Base-by-base conservation (phyloP, 371 early-diverging fungal genomes). In the Mortierella sp. region DNA sequence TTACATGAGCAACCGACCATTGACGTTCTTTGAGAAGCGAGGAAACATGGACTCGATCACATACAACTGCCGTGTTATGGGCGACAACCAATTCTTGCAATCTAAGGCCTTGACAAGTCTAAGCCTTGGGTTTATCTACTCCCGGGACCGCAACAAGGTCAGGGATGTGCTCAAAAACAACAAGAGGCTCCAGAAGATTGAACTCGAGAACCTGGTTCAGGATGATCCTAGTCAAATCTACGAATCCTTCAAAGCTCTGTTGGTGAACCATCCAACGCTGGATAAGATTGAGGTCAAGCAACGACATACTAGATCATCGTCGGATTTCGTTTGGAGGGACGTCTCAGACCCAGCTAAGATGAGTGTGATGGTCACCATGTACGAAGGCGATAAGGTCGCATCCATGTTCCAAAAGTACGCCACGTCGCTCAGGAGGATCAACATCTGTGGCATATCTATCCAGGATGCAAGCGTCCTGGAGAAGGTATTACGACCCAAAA, bases 161-260 rank as follows among this genome's bases (percentile, higher is more conserved):
- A 54, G 73, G 19, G 59, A 67, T 12, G 28, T 67, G 29, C 43
- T 73, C 46, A 61, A 58, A 45, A 52, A 47, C 21, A 73, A 73
- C 37, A 53, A 54, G 39, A 52, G 54, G 24, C 52, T 73, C 2
- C 9, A 46, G 52, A 46, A 27, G 22, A 44, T 73, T 6, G 50
- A 54, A 1, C 55, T 73, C 14, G 61, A 57, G 24, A 67, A 49
- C 45, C 8, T 47, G 3, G 28, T n/a, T 17, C 54, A 50, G 17
- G 73, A 73, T 34, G 73, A 67, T 29, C 73, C 73, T 1, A 66
- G 73, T 27, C 73, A 73, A 43, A 55, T 73, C 47, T 73, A 51
- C 46, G 73, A 73, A 48, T 31, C 49, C 0, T 63, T 54, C 59
- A 73, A 73, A 46, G 52, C 59, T 6, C 25, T 60, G 40, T 21